Base-by-base conservation (phyloP, 257 asterid species). In the Schizonepeta tenuifolia region DNA sequence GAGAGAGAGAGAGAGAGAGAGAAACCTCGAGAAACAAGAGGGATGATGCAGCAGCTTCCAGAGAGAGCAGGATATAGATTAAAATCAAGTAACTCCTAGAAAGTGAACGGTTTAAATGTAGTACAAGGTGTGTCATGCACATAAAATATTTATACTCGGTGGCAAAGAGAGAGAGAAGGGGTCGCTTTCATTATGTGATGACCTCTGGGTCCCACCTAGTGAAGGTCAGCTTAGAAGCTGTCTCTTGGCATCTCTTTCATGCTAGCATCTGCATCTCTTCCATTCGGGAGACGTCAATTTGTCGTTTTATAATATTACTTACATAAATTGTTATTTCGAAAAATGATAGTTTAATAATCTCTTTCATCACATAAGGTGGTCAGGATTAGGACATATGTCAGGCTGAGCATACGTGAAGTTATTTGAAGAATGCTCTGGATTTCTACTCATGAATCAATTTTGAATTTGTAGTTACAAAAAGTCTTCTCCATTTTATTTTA, bases 31-130 rank as follows among this genome's bases (percentile, higher is more conserved):
- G 40, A 28, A 18, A 65, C 61, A 28, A 43, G 78, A 17, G 28
- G 31, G 77, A 33, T 20, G 77, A 33, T 20, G 64, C 41, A 46
- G 49, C 49, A 41, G 72, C 17, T 74, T 65, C 72, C 31, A 36
- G 79, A 75, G 74, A 75, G 53, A 44, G 28, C 6, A n/a, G 58
- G 14, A 11, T 31, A 28, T 13, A 18, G 5, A 15, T 40, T 40
- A n/a, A 35, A 8, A 51, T 18, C 3, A 47, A 47, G 54, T 15
- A 38, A 2, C 1, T 38, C 12, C 5, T 46, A 40, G 70, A 43
- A 65, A 13, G 15, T 26, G 64, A 53, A 47, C 36, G 33, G 22
- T 0, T 50, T 31, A 18, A 36, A 20, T 69, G 51, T 13, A 28
- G 33, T 28, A 2, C 3, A 28, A 28, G 33, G 33, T 26, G 28